A percentile compares a stretch with the other conserved stretches of the same genome.
phyloP scores from a whole-genome alignment of 192 early-diverging fungal genomes.

The Gorgonomyces haynaldii region DNA sequence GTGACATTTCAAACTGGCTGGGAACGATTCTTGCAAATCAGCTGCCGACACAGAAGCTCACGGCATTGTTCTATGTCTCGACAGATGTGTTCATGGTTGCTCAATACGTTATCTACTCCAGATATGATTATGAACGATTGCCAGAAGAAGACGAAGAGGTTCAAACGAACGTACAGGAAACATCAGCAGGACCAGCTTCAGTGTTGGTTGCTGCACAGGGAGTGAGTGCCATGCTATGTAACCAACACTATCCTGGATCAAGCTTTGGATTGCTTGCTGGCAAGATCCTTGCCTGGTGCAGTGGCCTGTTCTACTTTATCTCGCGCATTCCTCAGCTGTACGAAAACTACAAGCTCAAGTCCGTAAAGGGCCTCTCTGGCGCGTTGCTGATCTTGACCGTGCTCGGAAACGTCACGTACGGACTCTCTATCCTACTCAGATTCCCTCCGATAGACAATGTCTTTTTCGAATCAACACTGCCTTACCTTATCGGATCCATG shows the following conservation, averaged over 20 bases:
- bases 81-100: slow-evolving; percentile 21
- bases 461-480: slow-evolving; percentile 21
- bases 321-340: slow-evolving; percentile 30
- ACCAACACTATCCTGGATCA: neutral
- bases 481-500: slow-evolving; percentile 27
- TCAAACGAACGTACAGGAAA: neutral
- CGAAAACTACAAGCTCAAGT: slow-evolving; percentile 19
- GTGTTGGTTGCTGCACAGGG: neutral
- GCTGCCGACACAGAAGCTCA: slow-evolving; percentile 21
- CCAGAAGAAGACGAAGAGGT: slow-evolving; percentile 2
- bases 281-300: slow-evolving; percentile 22
- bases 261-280: slow-evolving; percentile 8
- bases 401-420: slow-evolving; percentile 30
- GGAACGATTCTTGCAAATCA: slow-evolving; percentile 39
- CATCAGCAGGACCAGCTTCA: neutral
- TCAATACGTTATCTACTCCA: slow-evolving; percentile 33
- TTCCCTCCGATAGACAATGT: slow-evolving; percentile 11
- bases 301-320: slow-evolving; percentile 10
- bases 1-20: slow-evolving; percentile 22
- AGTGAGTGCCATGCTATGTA: neutral
- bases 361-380: slow-evolving; percentile 26
- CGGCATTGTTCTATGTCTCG: slow-evolving; percentile 26
- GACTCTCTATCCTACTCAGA: slow-evolving; percentile 19
- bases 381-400: slow-evolving; percentile 25
- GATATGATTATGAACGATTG: neutral